These are phyloP conservation scores for Nyctanthes arbortristis DNA, from an alignment of 257 asterid genomes.

Conservation along the genomic window DNA sequence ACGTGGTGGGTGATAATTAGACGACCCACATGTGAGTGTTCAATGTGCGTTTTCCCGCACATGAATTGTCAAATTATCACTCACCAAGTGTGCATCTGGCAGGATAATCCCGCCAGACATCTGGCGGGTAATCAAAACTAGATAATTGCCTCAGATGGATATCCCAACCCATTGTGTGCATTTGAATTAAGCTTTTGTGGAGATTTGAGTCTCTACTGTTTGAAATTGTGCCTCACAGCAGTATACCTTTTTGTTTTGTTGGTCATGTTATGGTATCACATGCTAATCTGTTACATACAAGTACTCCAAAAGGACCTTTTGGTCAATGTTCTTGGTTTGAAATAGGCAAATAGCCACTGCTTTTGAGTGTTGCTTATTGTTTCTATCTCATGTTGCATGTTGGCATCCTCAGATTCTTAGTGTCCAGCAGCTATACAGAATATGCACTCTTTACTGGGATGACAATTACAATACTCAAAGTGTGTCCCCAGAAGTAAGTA, in stretches of 20 bases:
- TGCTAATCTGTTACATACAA: too few species aligned
- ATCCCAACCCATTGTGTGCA: not conserved
- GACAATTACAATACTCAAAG: slow-evolving; percentile 93
- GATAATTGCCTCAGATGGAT: not conserved
- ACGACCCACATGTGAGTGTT: too few species aligned
- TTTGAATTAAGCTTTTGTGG: not conserved
- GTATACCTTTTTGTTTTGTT: too few species aligned
- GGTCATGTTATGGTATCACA: not conserved
- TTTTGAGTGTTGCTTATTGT: not conserved
- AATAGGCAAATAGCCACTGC: not conserved
- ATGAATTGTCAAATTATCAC: too few species aligned
- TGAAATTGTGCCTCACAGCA: too few species aligned
- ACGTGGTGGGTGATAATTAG: too few species aligned
- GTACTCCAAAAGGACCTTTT: not conserved
- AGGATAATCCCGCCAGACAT: too few species aligned
- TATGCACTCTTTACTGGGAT: slow-evolving; percentile 93
- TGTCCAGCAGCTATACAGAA: slow-evolving; percentile 98
- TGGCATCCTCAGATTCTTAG: slow-evolving; percentile 74
- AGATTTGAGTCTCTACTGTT: not conserved
- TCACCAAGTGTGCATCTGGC: too few species aligned
- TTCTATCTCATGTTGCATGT: slow-evolving; percentile 24
- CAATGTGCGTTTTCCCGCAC: too few species aligned
- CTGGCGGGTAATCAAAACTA: too few species aligned
- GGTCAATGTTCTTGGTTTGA: not conserved
- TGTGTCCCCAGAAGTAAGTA: slow-evolving; percentile 85